These are phyloP conservation scores for Colletotrichum lindemuthianum DNA, from an alignment of 2,329 filamentous ascomycete genomes.

Conservation along the genomic window DNA sequence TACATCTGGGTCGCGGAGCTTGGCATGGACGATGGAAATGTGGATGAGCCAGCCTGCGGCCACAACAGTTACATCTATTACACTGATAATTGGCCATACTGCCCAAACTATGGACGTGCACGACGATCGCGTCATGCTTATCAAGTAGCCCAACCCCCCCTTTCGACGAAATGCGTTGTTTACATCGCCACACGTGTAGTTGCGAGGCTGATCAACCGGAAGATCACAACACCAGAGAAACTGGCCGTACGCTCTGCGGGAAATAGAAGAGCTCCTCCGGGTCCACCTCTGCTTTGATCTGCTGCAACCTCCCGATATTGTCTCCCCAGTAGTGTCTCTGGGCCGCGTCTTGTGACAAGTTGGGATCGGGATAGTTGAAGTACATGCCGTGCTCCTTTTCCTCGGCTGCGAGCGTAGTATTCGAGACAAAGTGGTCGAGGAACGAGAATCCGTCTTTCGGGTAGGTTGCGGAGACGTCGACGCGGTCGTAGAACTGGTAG, in stretches of 20 bases:
- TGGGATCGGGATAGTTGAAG: conserved; percentile 53
- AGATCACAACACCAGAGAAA: too few relatives aligned
- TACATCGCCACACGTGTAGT: too few relatives aligned
- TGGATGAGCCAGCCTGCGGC: too few relatives aligned
- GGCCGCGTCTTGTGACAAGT: conserved; percentile 45
- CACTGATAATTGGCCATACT: too few relatives aligned
- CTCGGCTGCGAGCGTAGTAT: conserved; percentile 43
- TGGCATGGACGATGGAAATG: too few relatives aligned
- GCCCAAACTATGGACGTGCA: too few relatives aligned
- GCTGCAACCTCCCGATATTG: conserved; percentile 45
- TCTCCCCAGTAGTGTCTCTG: conserved; percentile 49
- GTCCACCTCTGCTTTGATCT: conserved; percentile 49
- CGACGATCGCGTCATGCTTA: too few relatives aligned
- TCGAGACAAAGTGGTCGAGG: conserved; percentile 47
- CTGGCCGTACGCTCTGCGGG: conserved; percentile 46
- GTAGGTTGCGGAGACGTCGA: conserved; percentile 42
- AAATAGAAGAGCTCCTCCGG: conserved; percentile 52
- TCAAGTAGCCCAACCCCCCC: too few relatives aligned
- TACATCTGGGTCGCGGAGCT: too few relatives aligned
- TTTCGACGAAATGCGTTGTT: too few relatives aligned
- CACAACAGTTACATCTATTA: too few relatives aligned
- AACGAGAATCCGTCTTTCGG: conserved; percentile 47
- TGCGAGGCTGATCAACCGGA: too few relatives aligned
- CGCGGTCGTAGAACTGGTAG: conserved; percentile 57
- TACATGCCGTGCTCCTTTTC: conserved; percentile 50